Evolutionary conservation across 257 asterid genomes (phyloP), one percentile per base, ranked within the genome.

Genomic region (Solanum habrochaites): DNA sequence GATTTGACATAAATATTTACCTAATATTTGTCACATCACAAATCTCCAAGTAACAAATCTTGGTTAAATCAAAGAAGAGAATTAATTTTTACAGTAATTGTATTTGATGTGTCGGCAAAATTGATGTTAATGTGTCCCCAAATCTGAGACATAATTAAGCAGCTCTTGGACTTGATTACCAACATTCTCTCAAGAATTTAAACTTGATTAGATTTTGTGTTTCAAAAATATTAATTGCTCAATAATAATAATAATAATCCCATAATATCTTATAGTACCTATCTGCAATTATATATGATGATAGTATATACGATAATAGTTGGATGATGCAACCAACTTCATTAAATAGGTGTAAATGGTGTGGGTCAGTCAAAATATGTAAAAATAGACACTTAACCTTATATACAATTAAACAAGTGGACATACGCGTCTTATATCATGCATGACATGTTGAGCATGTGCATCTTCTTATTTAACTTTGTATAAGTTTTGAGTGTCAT

Each of bases 91-190:
- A 11, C 60, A 75, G 83, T 75, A 75, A 42, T 40, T 40, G 56
- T 72, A 18, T 37, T 5, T 37, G 7, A 37, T 6, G 32, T 74
- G 82, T 74, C 82, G 52, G 82, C 32, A 74, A 72, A 72, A 74
- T 75, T 75, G 83, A 8, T 27, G 60, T 75, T 42, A 42, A 75
- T 75, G 60, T 75, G 83, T 74, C 62, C 62, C 83, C 60, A n/a
- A 40, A 75, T 75, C 62, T 40, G n/a, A 75, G 83, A 42, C 83
- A 42, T 7, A 74, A 75, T 75, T 75, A n/a, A 75, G 83, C 83
- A 75, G 60, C 39, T 42, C 62, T 75, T 75, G 60, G 13, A 75
- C 6, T 75, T 42, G 52, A 75, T 75, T 43, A 75, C 83, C 60
- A 75, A 75, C 83, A 75, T 42, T n/a, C 60, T 75, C 60, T 42